Evolutionary conservation across 345 rosid genomes (phyloP), one percentile per base, ranked within the genome.

Genomic region (Aquilaria sinensis): DNA sequence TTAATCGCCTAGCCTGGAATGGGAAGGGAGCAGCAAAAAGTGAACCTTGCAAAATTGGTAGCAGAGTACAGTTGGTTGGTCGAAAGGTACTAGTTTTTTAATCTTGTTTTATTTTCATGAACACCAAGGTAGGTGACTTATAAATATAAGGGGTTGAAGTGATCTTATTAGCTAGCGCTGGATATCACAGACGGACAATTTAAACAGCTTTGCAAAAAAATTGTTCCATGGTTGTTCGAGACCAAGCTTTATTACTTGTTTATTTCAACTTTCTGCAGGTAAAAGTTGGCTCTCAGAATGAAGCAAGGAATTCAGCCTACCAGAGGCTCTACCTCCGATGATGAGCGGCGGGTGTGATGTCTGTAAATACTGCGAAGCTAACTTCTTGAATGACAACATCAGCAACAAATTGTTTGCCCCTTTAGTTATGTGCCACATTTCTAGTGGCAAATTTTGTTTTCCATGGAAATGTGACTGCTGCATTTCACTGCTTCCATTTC

Each of bases 31-130:
- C 50, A 48, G 71, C 62, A 52, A 73, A 52, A 43, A 57, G 62
- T 47, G 14, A 63, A 68, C 64, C 67, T 31, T 64, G 16, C 29
- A 72, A 70, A 50, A 37, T 37, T 37, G 68, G 56, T 31, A 65
- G 64, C 52, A 59, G 54, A 60, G 60, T 72, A 56, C 41, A 62
- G 31, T 55, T 63, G 41, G 65, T 33, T 63, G 75, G 53, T 65
- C 69, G 59, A 45, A 77, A 81, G 88, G 92, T 85, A 78, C 31
- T 12, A 30, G 16, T 6, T 54, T 45, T n/a, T 47, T n/a, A 14
- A 15, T 57, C 10, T 43, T 47, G 4, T 56, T 33, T 56, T 33
- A 34, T 31, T 32, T 23, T 16, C 37, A 5, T 37, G 43, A n/a
- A 5, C 10, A 10, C 30, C 11, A 16, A 16, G 23, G 23, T 16